Conservation (phyloP, 106 monocot genomes). For the Hemerocallis citrina region DNA sequence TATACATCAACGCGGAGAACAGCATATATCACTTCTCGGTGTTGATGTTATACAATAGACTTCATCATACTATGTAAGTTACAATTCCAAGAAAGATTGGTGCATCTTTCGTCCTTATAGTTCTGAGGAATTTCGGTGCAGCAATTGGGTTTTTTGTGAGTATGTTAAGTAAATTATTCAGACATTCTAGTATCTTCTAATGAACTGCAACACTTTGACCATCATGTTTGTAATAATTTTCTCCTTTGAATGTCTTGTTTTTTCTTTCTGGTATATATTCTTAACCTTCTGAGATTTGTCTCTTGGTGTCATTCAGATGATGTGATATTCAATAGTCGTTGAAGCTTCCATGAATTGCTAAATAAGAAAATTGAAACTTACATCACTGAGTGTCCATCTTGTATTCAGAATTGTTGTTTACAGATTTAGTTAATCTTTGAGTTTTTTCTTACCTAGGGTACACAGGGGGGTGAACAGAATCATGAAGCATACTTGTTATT, state of each 20-base stretch:
- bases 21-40: too few species aligned
- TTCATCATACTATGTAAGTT: too few species aligned
- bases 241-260: neutral
- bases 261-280: neutral
- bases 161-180: slow-evolving; percentile 1
- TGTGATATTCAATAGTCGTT: neutral
- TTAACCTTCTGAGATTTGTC: neutral
- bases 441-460: slow-evolving; percentile 13
- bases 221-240: neutral
- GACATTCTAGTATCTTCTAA: neutral
- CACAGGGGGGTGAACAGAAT: slow-evolving; percentile 34
- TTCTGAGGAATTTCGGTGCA: too few species aligned
- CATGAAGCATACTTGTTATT: slow-evolving; percentile 79
- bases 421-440: neutral
- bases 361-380: neutral
- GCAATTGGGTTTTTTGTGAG: too few species aligned
- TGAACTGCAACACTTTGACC: neutral
- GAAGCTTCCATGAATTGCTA: neutral
- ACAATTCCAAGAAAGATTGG: too few species aligned
- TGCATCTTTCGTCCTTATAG: too few species aligned
- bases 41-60: too few species aligned
- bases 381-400: neutral
- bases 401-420: neutral
- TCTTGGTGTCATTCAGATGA: neutral
- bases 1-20: too few species aligned